Conservation (phyloP, 2,329 filamentous ascomycete species). For the Myriosclerotinia curreyana region DNA sequence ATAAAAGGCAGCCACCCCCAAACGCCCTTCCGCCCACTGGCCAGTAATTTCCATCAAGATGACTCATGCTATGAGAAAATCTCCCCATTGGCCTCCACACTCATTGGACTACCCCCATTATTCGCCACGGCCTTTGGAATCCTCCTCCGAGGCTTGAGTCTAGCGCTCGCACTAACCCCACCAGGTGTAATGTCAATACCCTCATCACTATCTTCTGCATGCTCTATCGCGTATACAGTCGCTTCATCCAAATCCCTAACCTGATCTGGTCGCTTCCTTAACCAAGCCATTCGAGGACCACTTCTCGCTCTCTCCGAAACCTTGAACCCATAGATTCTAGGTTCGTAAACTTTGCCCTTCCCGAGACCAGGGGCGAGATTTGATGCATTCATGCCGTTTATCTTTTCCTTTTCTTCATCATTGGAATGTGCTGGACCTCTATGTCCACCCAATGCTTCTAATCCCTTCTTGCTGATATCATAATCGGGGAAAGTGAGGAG, state of each 20-base stretch:
- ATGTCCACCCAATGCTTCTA: constrained; percentile 51
- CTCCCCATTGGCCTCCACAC: constrained; percentile 35
- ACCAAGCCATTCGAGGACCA: constrained; percentile 95
- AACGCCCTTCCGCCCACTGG: constrained; percentile 7
- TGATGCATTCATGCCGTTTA: constrained; percentile 83
- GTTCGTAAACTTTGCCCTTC: constrained; percentile 80
- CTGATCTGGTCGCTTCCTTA: constrained; percentile 78
- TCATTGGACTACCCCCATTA: constrained; percentile 39
- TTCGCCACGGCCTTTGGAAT: constrained; percentile 12
- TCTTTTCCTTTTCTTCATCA: constrained; percentile 46
- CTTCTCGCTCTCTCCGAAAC: constrained; percentile 87
- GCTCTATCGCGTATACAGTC: constrained; percentile 51
- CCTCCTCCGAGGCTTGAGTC: constrained; percentile 17
- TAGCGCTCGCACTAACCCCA: constrained; percentile 13
- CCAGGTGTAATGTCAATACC: constrained; percentile 41
- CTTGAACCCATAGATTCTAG: constrained; percentile 93
- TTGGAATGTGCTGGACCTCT: constrained; percentile 45
- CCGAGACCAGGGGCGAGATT: constrained; percentile 91
- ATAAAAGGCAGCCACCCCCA: constrained; percentile 8
- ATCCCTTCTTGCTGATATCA: constrained; percentile 72
- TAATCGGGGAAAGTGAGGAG: constrained; percentile 98
- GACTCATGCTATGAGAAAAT: constrained; percentile 25
- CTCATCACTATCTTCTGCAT: constrained; percentile 56
- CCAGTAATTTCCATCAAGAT: neutral
- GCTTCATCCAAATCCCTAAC: constrained; percentile 82